Percentiles rank a stretch among this genome's conserved stretches.
Evolutionary conservation across 148 eudicot species (phyloP).

Genomic region (Selenicereus undatus): DNA sequence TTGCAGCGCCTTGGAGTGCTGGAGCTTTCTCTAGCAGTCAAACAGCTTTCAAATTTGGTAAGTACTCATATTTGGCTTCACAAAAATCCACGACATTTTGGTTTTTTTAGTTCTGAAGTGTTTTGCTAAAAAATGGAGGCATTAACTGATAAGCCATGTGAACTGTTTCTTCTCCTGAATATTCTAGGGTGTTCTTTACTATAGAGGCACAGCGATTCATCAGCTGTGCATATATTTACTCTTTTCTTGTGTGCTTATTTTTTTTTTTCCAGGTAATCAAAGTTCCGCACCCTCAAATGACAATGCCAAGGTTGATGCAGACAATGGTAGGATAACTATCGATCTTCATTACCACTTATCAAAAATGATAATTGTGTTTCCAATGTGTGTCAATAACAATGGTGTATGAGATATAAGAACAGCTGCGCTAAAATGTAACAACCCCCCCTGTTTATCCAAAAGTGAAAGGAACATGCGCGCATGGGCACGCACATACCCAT

Average conservation of each 20-base stretch:
- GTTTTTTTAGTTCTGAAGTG: background rate
- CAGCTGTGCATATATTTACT: background rate
- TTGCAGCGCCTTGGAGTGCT: slow-evolving; percentile 26
- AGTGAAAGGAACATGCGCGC: too few species aligned
- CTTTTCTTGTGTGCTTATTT: slow-evolving; percentile 19
- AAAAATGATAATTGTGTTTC: background rate
- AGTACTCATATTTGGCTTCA: slow-evolving; percentile 17
- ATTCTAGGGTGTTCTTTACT: background rate
- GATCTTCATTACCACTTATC: background rate
- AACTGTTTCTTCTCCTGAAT: background rate
- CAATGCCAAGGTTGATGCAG: slow-evolving; percentile 48
- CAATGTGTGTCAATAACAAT: background rate
- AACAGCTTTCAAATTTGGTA: slow-evolving; percentile 59
- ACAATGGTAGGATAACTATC: slow-evolving; percentile 56
- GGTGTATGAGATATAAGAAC: background rate
- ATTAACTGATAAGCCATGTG: background rate
- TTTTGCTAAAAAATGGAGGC: too few species aligned
- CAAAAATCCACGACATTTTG: background rate
- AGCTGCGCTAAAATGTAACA: background rate
- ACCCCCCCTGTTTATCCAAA: background rate
- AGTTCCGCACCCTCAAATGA: slow-evolving; percentile 35
- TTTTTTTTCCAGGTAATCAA: slow-evolving; percentile 49
- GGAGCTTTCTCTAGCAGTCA: slow-evolving; percentile 35
- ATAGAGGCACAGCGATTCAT: background rate
- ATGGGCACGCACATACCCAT: too few species aligned